Evolutionary conservation across 495 filamentous ascomycete species (phyloP).

Genomic region (Filosporella fistucella): DNA sequence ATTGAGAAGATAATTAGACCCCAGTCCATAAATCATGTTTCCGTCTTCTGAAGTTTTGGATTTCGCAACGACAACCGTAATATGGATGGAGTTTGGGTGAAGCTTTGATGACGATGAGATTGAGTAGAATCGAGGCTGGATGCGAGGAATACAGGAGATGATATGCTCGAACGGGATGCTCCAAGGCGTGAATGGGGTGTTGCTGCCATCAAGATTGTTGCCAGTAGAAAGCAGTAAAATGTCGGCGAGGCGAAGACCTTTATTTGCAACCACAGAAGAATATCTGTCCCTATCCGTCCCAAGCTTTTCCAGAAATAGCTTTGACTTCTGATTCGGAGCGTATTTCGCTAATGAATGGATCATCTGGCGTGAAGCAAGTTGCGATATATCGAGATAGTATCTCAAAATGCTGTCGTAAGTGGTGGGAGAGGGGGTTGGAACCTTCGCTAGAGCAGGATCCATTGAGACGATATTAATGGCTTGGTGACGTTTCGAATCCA

Average conservation of each 20-base stretch:
- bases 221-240: too few relatives aligned
- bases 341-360: background rate
- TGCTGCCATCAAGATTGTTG: too few relatives aligned
- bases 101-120: conserved; percentile 10
- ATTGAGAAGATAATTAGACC: conserved; percentile 11
- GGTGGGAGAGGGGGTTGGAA: conserved; percentile 3
- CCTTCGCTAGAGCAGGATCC: conserved; percentile 4
- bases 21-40: conserved; percentile 10
- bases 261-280: background rate
- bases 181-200: too few relatives aligned
- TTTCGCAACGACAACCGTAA: conserved; percentile 11
- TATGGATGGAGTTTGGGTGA: conserved; percentile 2
- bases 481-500: conserved; percentile 1
- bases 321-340: background rate
- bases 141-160: conserved; percentile 8
- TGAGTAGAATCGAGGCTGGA: conserved; percentile 14
- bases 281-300: background rate
- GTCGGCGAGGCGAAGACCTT: background rate
- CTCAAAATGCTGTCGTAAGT: conserved; percentile 7
- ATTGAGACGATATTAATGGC: conserved; percentile 1
- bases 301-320: background rate
- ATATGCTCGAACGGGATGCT: background rate
- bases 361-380: conserved; percentile 7
- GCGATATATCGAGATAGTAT: conserved; percentile 5
- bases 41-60: background rate